phyloP scores from a whole-genome alignment of 441 rosid genomes.

The Arabidopsis lyrata region DNA sequence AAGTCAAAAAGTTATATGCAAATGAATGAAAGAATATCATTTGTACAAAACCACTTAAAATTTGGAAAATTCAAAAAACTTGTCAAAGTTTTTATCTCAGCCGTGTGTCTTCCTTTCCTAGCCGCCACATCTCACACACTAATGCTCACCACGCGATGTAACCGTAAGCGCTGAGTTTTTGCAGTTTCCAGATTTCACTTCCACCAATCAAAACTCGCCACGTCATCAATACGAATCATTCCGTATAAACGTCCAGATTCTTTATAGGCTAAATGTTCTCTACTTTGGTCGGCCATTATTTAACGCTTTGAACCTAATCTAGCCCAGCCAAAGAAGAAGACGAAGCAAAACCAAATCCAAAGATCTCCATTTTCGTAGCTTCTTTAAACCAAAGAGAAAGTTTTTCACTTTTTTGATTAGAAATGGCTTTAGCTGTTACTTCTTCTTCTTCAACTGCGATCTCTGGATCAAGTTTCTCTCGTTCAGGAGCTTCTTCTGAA shows the following conservation, averaged over 20 bases:
- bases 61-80: not conserved
- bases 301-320: constrained; percentile 29
- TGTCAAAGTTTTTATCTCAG: not conserved
- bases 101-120: constrained; percentile 11
- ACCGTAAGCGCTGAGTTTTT: constrained; percentile 16
- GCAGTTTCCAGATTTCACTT: not conserved
- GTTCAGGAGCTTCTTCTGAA: constrained; percentile 39
- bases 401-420: not conserved
- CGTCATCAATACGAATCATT: constrained; percentile 15
- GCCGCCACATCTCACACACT: constrained; percentile 36
- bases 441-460: constrained; percentile 46
- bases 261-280: constrained; percentile 10
- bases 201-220: constrained; percentile 9
- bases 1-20: too few relatives aligned
- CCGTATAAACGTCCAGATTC: constrained; percentile 33
- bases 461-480: constrained; percentile 47
- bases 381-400: not conserved
- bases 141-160: constrained; percentile 35
- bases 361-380: not conserved
- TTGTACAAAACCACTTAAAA: too few relatives aligned
- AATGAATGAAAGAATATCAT: too few relatives aligned
- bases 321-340: not conserved
- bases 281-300: constrained; percentile 35
- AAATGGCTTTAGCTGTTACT: constrained; percentile 48
- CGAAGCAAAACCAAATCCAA: not conserved